Evolutionary conservation across 106 monocot species (phyloP).

Genomic region (Platanthera zijinensis): DNA sequence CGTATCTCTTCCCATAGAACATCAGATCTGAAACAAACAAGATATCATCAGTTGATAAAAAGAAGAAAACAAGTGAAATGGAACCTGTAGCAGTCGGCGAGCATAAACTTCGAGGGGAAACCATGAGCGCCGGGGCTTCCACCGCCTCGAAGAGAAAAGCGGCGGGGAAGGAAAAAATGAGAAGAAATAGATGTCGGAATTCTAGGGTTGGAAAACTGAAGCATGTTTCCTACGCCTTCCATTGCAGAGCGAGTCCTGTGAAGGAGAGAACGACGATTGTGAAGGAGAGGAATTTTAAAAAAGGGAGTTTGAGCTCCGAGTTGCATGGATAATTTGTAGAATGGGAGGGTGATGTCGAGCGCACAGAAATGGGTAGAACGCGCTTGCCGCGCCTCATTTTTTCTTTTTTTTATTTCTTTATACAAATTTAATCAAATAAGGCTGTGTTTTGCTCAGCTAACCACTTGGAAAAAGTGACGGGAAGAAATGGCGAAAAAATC

Average conservation of each 20-base stretch:
- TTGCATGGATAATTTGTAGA: no score
- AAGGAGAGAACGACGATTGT: background rate
- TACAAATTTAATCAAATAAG: no score
- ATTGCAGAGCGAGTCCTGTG: background rate
- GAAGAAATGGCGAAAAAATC: no score
- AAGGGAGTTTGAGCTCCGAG: no score
- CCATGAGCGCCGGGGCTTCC: background rate
- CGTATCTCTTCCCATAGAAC: background rate
- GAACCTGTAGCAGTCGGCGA: background rate
- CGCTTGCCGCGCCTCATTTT: no score
- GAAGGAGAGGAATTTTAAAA: no score
- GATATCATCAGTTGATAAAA: background rate
- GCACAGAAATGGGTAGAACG: no score
- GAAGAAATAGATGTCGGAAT: background rate
- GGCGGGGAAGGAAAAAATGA: background rate
- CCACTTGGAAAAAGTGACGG: no score
- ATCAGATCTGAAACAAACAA: background rate
- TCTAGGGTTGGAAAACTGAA: slow-evolving; percentile 1
- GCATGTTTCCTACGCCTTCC: background rate
- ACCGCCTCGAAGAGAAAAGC: background rate
- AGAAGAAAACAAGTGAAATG: background rate
- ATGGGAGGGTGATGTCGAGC: no score
- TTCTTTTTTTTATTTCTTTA: no score
- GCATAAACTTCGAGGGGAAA: background rate
- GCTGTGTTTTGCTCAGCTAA: no score